Conservation (phyloP, 1,139 yeast species). For the Saccharomyces hybrid region DNA sequence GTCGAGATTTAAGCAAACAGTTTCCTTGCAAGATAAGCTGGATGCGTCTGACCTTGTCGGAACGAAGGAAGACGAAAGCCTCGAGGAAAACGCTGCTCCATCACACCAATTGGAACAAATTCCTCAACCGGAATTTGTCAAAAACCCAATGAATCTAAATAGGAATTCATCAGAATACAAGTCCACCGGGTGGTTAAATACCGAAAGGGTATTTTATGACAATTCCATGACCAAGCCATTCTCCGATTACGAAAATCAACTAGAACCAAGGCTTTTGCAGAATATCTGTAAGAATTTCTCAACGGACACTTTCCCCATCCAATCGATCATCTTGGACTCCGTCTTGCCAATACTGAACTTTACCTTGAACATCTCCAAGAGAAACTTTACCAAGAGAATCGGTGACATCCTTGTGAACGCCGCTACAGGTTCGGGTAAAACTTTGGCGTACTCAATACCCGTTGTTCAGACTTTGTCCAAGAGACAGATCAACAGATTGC, state of each 20-base stretch:
- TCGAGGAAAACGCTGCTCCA: slow-evolving; percentile 30
- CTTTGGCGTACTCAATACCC: slow-evolving; percentile 83
- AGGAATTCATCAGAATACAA: slow-evolving; percentile 8
- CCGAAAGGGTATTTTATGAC: slow-evolving; percentile 31
- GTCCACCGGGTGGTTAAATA: slow-evolving; percentile 27
- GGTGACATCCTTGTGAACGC: slow-evolving; percentile 88
- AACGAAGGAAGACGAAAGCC: slow-evolving; percentile 14
- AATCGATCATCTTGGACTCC: slow-evolving; percentile 24
- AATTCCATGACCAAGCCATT: slow-evolving; percentile 23
- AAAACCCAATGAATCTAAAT: slow-evolving; percentile 13
- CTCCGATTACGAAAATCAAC: slow-evolving; percentile 13
- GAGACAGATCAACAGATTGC: slow-evolving; percentile 61
- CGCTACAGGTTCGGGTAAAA: slow-evolving; percentile 94
- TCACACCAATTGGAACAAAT: slow-evolving; percentile 59
- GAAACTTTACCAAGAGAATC: slow-evolving; percentile 34
- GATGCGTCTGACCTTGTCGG: slow-evolving; percentile 10
- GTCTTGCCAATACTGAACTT: slow-evolving; percentile 23
- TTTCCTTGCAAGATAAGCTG: slow-evolving; percentile 31
- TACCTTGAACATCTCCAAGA: slow-evolving; percentile 19
- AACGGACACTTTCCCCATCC: slow-evolving; percentile 28
- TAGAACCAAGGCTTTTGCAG: slow-evolving; percentile 18
- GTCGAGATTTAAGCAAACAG: slow-evolving; percentile 36
- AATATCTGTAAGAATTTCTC: slow-evolving; percentile 26
- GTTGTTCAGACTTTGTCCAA: slow-evolving; percentile 57
- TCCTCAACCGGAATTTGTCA: slow-evolving; percentile 63